Percentiles rank a stretch among this genome's conserved stretches.
Evolutionary conservation across 2,329 filamentous ascomycete species (phyloP).

Genomic region (Talaromyces pinophilus): DNA sequence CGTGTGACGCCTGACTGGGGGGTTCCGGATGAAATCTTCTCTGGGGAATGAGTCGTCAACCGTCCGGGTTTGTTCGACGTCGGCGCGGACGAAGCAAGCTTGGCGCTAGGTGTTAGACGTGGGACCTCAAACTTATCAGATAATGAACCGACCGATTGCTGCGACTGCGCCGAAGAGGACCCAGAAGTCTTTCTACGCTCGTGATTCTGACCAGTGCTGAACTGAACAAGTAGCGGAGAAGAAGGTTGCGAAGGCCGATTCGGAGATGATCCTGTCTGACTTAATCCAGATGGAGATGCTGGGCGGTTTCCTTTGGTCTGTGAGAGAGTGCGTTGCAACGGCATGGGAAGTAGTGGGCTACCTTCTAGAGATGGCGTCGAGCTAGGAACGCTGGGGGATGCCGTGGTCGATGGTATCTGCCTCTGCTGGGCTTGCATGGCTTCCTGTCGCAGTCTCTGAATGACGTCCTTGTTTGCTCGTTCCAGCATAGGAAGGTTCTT

Average conservation of each 20-base stretch:
- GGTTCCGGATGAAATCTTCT: constrained; percentile 63
- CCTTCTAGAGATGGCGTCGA: constrained; percentile 76
- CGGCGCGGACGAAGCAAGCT: constrained; percentile 54
- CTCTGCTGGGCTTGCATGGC: constrained; percentile 72
- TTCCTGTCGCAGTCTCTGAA: constrained; percentile 91
- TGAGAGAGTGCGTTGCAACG: constrained; percentile 78
- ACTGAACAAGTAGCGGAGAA: constrained; percentile 92
- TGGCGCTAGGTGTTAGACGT: constrained; percentile 56
- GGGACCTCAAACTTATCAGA: constrained; percentile 70
- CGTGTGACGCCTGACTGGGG: constrained; percentile 59
- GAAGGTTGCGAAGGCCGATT: constrained; percentile 81
- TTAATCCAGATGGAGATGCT: constrained; percentile 79
- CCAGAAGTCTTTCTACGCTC: constrained; percentile 92
- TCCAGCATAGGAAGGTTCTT: constrained; percentile 96
- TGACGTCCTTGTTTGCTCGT: constrained; percentile 98
- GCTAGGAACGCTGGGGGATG: constrained; percentile 35
- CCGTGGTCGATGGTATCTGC: constrained; percentile 34
- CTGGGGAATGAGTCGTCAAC: constrained; percentile 53
- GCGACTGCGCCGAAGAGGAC: constrained; percentile 79
- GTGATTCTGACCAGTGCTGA: constrained; percentile 78
- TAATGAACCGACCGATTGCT: constrained; percentile 71
- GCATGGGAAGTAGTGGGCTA: constrained; percentile 77
- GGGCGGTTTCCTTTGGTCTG: constrained; percentile 81
- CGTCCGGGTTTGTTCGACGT: constrained; percentile 54
- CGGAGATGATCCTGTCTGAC: constrained; percentile 79